phyloP scores from a whole-genome alignment of 2,329 filamentous ascomycete species.

The Tetracladium maxilliforme region DNA sequence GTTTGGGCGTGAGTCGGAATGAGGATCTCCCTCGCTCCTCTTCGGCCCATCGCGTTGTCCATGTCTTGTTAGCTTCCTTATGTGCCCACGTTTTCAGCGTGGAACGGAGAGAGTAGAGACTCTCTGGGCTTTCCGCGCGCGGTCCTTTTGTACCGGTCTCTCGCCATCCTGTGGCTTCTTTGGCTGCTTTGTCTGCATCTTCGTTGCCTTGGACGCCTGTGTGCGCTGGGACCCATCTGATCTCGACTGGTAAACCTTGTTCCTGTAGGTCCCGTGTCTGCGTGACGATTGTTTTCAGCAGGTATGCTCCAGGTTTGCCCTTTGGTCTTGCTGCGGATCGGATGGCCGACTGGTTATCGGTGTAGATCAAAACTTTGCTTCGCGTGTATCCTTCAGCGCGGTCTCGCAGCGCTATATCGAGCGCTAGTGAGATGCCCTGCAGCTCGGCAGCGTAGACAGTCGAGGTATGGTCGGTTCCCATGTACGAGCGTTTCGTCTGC shows the following conservation, averaged over 20 bases:
- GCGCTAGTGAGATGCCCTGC: slow-evolving; percentile 6
- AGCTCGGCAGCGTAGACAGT: slow-evolving; percentile 9
- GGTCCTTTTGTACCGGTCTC: slow-evolving; percentile 2
- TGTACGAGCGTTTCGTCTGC: slow-evolving; percentile 1
- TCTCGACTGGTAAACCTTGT: slow-evolving; percentile 4
- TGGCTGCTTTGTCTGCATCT: slow-evolving; percentile 6
- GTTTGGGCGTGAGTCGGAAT: too few relatives aligned
- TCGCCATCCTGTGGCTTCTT: slow-evolving; percentile 4
- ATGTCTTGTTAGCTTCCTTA: slow-evolving; percentile 1
- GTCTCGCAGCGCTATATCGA: slow-evolving; percentile 3
- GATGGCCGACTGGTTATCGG: slow-evolving; percentile 9
- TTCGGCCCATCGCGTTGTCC: too few relatives aligned
- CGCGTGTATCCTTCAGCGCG: too few relatives aligned
- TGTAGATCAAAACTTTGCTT: too few relatives aligned
- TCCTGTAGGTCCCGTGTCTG: too few relatives aligned
- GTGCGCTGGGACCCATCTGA: slow-evolving; percentile 6
- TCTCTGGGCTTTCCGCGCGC: slow-evolving; percentile 1
- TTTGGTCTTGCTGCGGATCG: slow-evolving; percentile 4
- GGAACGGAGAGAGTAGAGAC: slow-evolving; percentile 2
- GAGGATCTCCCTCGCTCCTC: too few relatives aligned
- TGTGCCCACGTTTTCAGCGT: slow-evolving; percentile 1
- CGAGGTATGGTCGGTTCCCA: slow-evolving; percentile 4
- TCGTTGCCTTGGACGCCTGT: slow-evolving; percentile 7
- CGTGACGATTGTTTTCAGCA: too few relatives aligned
- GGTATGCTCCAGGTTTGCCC: slow-evolving; percentile 4